Evolutionary conservation across 495 filamentous ascomycete genomes (phyloP).

Genomic region (Amniculicola lignicola): DNA sequence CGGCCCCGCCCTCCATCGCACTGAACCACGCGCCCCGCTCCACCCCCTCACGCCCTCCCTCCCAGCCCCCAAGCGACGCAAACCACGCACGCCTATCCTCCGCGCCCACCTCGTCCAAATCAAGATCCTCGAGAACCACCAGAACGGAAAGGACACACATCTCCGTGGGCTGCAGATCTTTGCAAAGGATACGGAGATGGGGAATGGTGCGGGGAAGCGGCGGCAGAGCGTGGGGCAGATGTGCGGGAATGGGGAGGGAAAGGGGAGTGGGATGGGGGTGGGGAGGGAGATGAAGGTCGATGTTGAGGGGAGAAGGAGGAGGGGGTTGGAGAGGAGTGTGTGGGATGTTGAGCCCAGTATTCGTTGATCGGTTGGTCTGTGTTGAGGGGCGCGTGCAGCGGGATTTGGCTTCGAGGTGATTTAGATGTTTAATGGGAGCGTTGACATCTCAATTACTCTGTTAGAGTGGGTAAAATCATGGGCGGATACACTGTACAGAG

Average conservation of each 20-base stretch:
- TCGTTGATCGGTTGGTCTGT: too few species aligned
- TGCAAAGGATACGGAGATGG: conserved; percentile 58
- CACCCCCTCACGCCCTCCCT: neutral
- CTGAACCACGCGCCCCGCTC: neutral
- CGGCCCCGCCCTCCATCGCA: neutral
- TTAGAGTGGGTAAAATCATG: too few species aligned
- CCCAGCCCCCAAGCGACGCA: neutral
- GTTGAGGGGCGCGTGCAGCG: too few species aligned
- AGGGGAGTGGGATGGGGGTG: neutral
- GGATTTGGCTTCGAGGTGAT: too few species aligned
- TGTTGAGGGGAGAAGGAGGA: conserved; percentile 3
- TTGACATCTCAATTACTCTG: too few species aligned
- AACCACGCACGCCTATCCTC: conserved; percentile 50
- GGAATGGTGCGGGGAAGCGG: conserved; percentile 4
- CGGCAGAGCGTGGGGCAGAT: neutral
- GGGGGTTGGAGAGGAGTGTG: conserved; percentile 19
- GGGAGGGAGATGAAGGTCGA: neutral
- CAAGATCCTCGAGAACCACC: conserved; percentile 88
- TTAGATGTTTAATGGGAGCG: too few species aligned
- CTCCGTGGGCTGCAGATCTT: conserved; percentile 91
- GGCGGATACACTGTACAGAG: too few species aligned
- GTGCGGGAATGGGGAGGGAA: neutral
- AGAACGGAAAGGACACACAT: conserved; percentile 99
- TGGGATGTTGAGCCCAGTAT: conserved; percentile 22
- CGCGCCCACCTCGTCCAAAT: conserved; percentile 85